Conservation (phyloP, 139 green algal genomes). For the Pseudopediastrum boryanum region DNA sequence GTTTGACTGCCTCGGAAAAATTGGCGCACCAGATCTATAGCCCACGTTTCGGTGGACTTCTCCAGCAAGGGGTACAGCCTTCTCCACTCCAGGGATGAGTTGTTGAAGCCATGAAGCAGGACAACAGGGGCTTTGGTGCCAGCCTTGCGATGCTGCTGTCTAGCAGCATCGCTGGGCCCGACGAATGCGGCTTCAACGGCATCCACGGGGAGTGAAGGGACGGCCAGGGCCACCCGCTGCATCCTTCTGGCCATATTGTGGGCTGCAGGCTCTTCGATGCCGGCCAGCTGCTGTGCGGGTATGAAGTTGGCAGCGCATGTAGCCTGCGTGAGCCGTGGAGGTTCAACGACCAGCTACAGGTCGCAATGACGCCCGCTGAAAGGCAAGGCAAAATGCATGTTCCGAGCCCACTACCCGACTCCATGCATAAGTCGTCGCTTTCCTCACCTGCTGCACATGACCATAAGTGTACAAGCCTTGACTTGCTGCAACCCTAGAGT, state of each 20-base stretch:
- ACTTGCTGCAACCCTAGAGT: no score
- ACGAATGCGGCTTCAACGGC: conserved; percentile 48
- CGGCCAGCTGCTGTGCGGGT: conserved; percentile 25
- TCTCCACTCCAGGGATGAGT: conserved; percentile 84
- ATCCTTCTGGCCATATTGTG: conserved; percentile 31
- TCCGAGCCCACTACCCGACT: no score
- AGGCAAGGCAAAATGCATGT: no score
- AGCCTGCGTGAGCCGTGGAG: no score
- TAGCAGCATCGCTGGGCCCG: conserved; percentile 33
- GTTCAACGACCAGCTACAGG: no score
- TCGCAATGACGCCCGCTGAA: no score
- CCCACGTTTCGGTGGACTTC: conserved; percentile 62
- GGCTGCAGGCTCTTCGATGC: conserved; percentile 45
- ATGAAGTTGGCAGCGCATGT: no score
- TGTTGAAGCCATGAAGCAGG: conserved; percentile 92
- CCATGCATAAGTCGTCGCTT: no score
- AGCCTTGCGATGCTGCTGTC: background rate
- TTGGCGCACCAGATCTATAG: conserved; percentile 85
- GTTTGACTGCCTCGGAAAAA: no score
- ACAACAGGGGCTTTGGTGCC: conserved; percentile 82
- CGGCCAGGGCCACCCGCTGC: conserved; percentile 24
- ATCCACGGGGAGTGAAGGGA: conserved; percentile 19
- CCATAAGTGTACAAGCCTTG: no score
- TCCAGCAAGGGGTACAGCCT: conserved; percentile 78
- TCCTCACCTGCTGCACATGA: no score